phyloP scores from a whole-genome alignment of 257 asterid genomes.

The Haberlea rhodopensis region DNA sequence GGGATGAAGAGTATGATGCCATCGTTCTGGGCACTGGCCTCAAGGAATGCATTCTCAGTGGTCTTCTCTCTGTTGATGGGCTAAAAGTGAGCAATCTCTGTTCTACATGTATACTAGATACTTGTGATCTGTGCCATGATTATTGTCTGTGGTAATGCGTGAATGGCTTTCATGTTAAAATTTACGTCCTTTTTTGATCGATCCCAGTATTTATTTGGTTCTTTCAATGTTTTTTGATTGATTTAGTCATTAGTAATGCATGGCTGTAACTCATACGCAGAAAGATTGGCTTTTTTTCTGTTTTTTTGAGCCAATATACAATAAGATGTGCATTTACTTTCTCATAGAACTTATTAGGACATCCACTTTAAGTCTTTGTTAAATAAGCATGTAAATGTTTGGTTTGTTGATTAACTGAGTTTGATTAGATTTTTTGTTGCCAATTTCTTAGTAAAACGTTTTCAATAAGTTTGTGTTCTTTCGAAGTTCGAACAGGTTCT shows the following conservation, averaged over 20 bases:
- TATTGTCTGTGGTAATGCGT: not conserved
- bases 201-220: not conserved
- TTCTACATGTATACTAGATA: too few relatives aligned
- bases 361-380: not conserved
- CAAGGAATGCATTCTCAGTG: conserved; percentile 78
- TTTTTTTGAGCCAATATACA: too few relatives aligned
- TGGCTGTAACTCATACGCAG: not conserved
- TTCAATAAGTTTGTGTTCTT: not conserved
- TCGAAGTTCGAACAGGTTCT: conserved; percentile 66
- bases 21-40: conserved; percentile 83
- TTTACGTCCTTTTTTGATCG: too few relatives aligned
- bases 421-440: not conserved
- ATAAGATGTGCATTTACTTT: not conserved
- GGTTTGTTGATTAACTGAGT: not conserved
- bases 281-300: not conserved
- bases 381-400: too few relatives aligned
- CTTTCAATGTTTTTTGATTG: too few relatives aligned
- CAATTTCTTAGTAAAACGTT: not conserved
- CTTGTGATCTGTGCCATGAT: not conserved
- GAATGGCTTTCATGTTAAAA: not conserved
- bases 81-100: conserved; percentile 43
- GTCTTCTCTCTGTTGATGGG: conserved; percentile 77
- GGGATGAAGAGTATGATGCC: conserved; percentile 82
- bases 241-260: not conserved
- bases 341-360: not conserved